These are phyloP conservation scores for Lactarius sanguifluus DNA, from an alignment of 768 basidiomycete genomes.

Conservation along the genomic window DNA sequence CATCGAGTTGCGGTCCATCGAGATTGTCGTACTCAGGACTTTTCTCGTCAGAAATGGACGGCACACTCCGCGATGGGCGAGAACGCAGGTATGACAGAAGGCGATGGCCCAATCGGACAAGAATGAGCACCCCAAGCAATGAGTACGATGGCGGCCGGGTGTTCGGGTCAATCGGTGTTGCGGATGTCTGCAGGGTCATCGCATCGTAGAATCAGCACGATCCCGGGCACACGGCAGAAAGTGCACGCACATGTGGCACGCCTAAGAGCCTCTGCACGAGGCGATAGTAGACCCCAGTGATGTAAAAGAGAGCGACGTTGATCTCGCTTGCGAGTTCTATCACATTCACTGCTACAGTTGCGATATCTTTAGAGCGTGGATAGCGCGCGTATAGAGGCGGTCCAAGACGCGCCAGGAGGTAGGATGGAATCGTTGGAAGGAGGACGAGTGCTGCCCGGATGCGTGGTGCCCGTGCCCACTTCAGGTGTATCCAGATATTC, in stretches of 20 bases:
- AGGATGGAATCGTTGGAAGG: conserved; percentile 64
- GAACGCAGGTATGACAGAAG: conserved; percentile 48
- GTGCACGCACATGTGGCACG: conserved; percentile 58
- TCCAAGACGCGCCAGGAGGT: conserved; percentile 55
- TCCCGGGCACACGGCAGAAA: neutral
- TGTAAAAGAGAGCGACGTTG: conserved; percentile 80
- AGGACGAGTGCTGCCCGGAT: conserved; percentile 57
- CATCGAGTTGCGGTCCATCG: conserved; percentile 54
- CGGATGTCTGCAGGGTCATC: conserved; percentile 56
- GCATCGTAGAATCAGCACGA: neutral
- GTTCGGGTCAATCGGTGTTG: conserved; percentile 67
- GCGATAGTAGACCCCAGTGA: conserved; percentile 78
- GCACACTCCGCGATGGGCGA: conserved; percentile 30
- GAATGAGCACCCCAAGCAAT: conserved; percentile 74
- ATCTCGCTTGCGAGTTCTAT: conserved; percentile 64
- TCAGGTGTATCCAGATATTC: conserved; percentile 60
- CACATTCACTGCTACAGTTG: conserved; percentile 45
- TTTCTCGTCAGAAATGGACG: conserved; percentile 34
- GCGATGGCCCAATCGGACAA: conserved; percentile 62
- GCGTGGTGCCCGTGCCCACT: conserved; percentile 45
- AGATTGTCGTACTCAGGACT: conserved; percentile 37
- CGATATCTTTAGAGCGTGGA: conserved; percentile 36
- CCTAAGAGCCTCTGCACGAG: conserved; percentile 64
- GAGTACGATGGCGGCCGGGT: conserved; percentile 81
- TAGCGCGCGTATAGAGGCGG: conserved; percentile 39